Percentiles rank a stretch among this genome's conserved stretches.
These are phyloP conservation scores for Striga asiatica DNA, from an alignment of 257 asterid genomes.

Conservation along the genomic window DNA sequence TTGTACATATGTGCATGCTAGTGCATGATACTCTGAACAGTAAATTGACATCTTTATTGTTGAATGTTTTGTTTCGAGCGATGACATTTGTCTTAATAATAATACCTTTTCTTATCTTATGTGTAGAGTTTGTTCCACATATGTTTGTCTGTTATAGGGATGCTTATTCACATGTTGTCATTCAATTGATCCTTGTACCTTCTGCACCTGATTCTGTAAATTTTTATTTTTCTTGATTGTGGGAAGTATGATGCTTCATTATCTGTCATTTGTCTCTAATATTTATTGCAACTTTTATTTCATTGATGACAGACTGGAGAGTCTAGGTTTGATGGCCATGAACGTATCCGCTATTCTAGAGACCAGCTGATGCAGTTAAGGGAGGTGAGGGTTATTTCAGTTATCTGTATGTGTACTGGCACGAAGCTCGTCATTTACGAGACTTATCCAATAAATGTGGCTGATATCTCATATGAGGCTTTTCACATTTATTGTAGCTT, in stretches of 20 bases:
- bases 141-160: background rate
- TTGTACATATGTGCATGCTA: too few relatives aligned
- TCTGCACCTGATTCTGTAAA: background rate
- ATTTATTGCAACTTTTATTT: slow-evolving; percentile 7
- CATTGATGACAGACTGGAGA: slow-evolving; percentile 85
- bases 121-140: background rate
- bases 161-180: background rate
- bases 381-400: slow-evolving; percentile 55
- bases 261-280: background rate
- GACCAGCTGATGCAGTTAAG: slow-evolving; percentile 69
- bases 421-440: too few relatives aligned
- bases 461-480: too few relatives aligned
- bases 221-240: background rate
- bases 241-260: background rate
- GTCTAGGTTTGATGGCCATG: slow-evolving; percentile 64
- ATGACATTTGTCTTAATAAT: background rate
- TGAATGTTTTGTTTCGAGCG: background rate
- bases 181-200: slow-evolving; percentile 5
- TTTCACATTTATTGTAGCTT: too few relatives aligned
- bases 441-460: too few relatives aligned
- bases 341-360: slow-evolving; percentile 52
- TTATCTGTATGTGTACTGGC: background rate
- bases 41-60: background rate
- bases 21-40: background rate
- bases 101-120: background rate